Conservation (phyloP, 495 filamentous ascomycete genomes). For the Schizothecium vesticola region DNA sequence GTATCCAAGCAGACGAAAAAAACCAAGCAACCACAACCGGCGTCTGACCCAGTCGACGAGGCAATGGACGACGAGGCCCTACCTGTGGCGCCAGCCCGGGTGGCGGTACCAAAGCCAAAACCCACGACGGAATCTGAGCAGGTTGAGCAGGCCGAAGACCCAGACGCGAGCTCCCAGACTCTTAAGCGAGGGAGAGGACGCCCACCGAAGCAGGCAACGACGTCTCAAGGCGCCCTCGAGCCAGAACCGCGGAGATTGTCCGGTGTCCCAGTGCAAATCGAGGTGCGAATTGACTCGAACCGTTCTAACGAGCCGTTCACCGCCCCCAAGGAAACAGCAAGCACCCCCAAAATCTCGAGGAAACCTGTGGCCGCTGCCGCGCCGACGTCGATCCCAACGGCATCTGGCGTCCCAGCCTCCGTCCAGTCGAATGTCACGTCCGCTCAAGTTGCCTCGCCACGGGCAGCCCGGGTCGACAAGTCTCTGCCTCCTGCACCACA, state of each 20-base stretch:
- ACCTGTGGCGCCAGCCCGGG: slow-evolving; percentile 18
- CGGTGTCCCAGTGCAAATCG: slow-evolving; percentile 4
- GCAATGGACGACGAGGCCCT: slow-evolving; percentile 16
- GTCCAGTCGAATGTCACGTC: background rate
- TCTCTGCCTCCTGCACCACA: slow-evolving; percentile 27
- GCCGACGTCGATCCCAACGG: background rate
- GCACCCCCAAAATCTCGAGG: slow-evolving; percentile 3
- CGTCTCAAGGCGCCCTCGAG: slow-evolving; percentile 12
- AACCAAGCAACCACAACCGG: slow-evolving; percentile 25
- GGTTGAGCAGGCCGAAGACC: slow-evolving; percentile 32
- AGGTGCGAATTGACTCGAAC: slow-evolving; percentile 9
- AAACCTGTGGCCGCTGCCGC: slow-evolving; percentile 13
- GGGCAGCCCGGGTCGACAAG: slow-evolving; percentile 21
- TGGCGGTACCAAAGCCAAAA: slow-evolving; percentile 26
- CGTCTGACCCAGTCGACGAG: slow-evolving; percentile 18
- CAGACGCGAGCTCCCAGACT: slow-evolving; percentile 41
- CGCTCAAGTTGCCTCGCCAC: slow-evolving; percentile 12
- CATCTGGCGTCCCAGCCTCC: background rate
- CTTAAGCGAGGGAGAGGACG: slow-evolving; percentile 34
- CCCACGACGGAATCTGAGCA: slow-evolving; percentile 11
- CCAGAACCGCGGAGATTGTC: slow-evolving; percentile 12
- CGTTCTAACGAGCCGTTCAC: slow-evolving; percentile 11
- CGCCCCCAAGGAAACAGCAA: slow-evolving; percentile 7
- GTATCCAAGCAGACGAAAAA: slow-evolving; percentile 44
- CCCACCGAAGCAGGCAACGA: slow-evolving; percentile 28